Percentiles rank a stretch among this genome's conserved stretches.
phyloP scores from a whole-genome alignment of 352 stramenopile genomes.

The Phytopythium chamaehyphon region DNA sequence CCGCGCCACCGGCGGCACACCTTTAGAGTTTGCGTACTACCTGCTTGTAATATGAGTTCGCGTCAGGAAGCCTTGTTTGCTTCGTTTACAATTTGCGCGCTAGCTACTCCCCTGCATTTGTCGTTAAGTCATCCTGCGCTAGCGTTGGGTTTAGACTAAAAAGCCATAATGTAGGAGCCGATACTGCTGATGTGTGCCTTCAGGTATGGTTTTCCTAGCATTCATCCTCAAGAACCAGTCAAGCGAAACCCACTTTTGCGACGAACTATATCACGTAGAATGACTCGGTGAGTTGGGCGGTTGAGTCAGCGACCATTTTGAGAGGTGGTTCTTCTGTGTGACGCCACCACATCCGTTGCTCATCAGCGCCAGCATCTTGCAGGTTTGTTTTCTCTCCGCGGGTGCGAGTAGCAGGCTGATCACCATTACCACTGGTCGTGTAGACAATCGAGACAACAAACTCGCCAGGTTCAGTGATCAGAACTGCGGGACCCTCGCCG shows the following conservation, averaged over 20 bases:
- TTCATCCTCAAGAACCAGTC: too few species aligned
- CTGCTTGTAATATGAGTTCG: too few species aligned
- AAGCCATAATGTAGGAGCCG: too few species aligned
- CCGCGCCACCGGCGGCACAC: not conserved
- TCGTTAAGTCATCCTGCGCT: too few species aligned
- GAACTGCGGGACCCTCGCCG: slow-evolving; percentile 27
- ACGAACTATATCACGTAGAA: slow-evolving; percentile 1
- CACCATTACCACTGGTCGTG: slow-evolving; percentile 7
- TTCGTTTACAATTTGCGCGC: too few species aligned
- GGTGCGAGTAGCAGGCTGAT: too few species aligned
- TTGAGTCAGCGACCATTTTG: not conserved
- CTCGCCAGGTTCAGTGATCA: slow-evolving; percentile 32
- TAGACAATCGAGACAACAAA: slow-evolving; percentile 52
- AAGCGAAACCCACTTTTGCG: not conserved
- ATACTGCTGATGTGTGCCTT: too few species aligned
- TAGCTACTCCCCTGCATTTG: too few species aligned
- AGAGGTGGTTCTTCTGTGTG: not conserved
- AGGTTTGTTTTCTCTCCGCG: not conserved
- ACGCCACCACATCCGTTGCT: not conserved
- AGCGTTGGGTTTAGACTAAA: too few species aligned
- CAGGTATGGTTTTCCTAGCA: too few species aligned
- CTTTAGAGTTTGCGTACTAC: slow-evolving; percentile 1
- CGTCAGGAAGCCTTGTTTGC: too few species aligned
- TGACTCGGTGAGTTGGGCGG: slow-evolving; percentile 3
- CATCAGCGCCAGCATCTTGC: not conserved